Base-by-base conservation (phyloP, 306 rosid species). In the Vigna trinervia region DNA sequence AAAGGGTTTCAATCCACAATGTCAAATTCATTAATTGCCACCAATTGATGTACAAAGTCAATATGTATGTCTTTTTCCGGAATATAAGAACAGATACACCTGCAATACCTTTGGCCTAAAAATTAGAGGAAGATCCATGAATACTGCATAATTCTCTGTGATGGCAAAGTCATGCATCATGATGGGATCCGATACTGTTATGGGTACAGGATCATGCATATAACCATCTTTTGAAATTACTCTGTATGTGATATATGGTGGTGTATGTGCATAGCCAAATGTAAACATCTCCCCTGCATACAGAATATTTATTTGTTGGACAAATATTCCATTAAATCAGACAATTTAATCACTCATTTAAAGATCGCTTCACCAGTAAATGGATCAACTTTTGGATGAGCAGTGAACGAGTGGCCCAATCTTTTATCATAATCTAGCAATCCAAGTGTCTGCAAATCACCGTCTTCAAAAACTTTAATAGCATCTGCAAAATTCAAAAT, bases 101-200 rank as follows among this genome's bases (percentile, higher is more conserved):
- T 23, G 68, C 12, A 80, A 69, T 89, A 90, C 98, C 98, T 92
- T 95, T 69, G 97, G 97, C 80, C 78, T 89, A 88, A 92, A 89
- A 71, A 78, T 63, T 86, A 95, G 26, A 46, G 98, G 98, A 82
- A 92, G 98, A 84, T 95, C 98, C 98, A 92, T 81, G 80, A 95
- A 90, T 74, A 95, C 77, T 36, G 96, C 95, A 73, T 90, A 89
- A 68, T 90, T 95, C 85, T 90, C 96, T 5, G 98, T 90, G 67
- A 95, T 90, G 81, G 98, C 97, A 59, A 95, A 95, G 81, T 95
- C 98, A 46, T 95, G 98, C 95, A 92, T 92, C 96, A 95, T 90
- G 93, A 95, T 81, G 32, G 97, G 95, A 4, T 85, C 90, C 36
- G 98, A 61, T 78, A 95, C 39, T 58, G 98, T 95, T 84, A 95